phyloP scores from a whole-genome alignment of 2,329 filamentous ascomycete genomes.

The Aspergillus sp. region DNA sequence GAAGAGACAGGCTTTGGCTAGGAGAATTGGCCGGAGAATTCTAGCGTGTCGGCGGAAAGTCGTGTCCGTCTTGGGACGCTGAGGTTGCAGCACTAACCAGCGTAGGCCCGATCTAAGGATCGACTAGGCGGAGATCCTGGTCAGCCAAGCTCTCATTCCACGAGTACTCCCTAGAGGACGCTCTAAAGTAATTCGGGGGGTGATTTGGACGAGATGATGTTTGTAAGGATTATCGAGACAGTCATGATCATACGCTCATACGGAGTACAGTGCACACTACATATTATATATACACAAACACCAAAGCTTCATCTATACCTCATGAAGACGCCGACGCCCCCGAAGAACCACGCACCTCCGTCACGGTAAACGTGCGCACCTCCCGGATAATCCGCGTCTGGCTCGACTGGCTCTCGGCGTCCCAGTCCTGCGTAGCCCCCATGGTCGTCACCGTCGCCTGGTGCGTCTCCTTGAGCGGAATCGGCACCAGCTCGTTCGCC shows the following conservation, averaged over 20 bases:
- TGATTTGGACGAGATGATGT: too few species aligned
- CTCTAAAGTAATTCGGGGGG: too few species aligned
- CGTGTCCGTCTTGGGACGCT: neutral
- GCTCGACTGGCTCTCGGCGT: constrained; percentile 26
- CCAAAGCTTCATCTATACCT: neutral
- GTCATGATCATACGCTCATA: too few species aligned
- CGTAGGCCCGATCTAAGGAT: neutral
- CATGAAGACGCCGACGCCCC: neutral
- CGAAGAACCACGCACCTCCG: constrained; percentile 10
- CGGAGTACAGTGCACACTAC: too few species aligned
- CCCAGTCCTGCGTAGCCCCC: constrained; percentile 16
- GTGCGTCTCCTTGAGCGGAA: constrained; percentile 10
- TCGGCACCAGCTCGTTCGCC: constrained; percentile 14
- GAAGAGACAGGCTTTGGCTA: neutral
- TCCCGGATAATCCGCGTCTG: constrained; percentile 27
- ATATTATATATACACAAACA: neutral
- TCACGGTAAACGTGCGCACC: constrained; percentile 23
- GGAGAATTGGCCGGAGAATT: neutral
- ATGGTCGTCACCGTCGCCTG: constrained; percentile 15
- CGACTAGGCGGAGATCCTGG: neutral
- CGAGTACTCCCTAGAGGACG: too few species aligned
- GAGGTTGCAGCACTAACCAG: neutral
- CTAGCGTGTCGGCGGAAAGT: neutral
- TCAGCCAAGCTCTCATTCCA: neutral
- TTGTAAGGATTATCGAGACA: too few species aligned